Evolutionary conservation across 2,329 filamentous ascomycete genomes (phyloP), one percentile per base, ranked within the genome.

Genomic region (Mollisiaceae sp.): DNA sequence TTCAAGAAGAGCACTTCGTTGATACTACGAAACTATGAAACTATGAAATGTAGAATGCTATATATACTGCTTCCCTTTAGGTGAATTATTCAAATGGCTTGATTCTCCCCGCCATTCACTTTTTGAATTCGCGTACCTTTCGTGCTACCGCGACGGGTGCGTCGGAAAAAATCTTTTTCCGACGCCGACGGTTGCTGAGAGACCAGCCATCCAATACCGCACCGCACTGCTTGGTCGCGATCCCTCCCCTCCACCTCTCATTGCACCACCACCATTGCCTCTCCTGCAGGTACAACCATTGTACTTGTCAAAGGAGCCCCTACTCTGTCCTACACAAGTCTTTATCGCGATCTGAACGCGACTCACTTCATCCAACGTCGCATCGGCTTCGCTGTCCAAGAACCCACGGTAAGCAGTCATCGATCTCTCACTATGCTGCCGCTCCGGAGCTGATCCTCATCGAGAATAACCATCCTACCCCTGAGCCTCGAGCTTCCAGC

Each of bases 331-430:
- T 36, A 47, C 43, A 58, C 24, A 36, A 54, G 24, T 57, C 55
- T 45, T 35, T 18, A 59, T 59, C 54, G 61, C 55, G 35, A 63
- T 22, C 56, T 12, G 43, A 52, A 63, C 61, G 61, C 61, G 61
- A 63, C 61, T 22, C 3, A 58, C 36, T 54, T 27, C 43, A 22
- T 60, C 50, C 38, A 27, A n/a, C 22, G 32, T 56, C 32, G 41
- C 45, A 55, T 27, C 45, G 32, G 45, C 57, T 32, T 64, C 35
- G 43, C 50, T 54, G 50, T 54, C 22, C 22, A 54, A 54, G 50
- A 27, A 32, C 32, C 50, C 22, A 27, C 27, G 1, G 22, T 54
- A 32, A 12, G 24, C 24, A 32, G 32, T 54, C 50, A 18, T 35
- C 50, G 24, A 54, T 27, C 50, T 32, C 27, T 6, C 27, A 8